Conservation (phyloP, 352 stramenopile genomes). For the Peronospora farinosa region DNA sequence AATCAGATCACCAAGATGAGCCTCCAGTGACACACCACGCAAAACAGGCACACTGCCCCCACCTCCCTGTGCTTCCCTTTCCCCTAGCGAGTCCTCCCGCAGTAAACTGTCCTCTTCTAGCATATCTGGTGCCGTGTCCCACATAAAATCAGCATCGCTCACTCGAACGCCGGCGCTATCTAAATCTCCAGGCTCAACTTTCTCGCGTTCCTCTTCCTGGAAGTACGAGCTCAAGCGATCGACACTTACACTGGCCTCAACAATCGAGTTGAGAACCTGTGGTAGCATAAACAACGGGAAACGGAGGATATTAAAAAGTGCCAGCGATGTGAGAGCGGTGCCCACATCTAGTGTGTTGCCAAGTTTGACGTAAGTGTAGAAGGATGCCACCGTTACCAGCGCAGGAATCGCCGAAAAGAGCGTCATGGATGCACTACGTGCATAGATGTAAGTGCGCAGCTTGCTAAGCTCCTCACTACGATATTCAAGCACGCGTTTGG, state of each 20-base stretch:
- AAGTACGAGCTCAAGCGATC: slow-evolving; percentile 55
- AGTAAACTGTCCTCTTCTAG: slow-evolving; percentile 29
- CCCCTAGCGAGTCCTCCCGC: slow-evolving; percentile 25
- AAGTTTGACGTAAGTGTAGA: slow-evolving; percentile 65
- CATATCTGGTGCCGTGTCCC: slow-evolving; percentile 43
- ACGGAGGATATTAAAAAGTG: slow-evolving; percentile 93
- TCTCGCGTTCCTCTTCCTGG: slow-evolving; percentile 52
- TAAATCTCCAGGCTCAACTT: slow-evolving; percentile 71
- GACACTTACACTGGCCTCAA: slow-evolving; percentile 83
- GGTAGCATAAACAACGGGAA: slow-evolving; percentile 97
- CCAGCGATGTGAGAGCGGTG: slow-evolving; percentile 82
- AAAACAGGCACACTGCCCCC: slow-evolving; percentile 29
- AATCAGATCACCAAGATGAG: slow-evolving; percentile 49
- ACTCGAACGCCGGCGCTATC: slow-evolving; percentile 38
- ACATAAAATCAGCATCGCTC: slow-evolving; percentile 51
- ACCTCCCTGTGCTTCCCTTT: slow-evolving; percentile 14
- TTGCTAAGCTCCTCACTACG: slow-evolving; percentile 70
- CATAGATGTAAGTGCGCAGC: slow-evolving; percentile 62
- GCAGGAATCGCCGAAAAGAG: slow-evolving; percentile 86
- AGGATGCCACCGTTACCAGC: slow-evolving; percentile 89
- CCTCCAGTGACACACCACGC: slow-evolving; percentile 58
- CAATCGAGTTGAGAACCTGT: slow-evolving; percentile 91
- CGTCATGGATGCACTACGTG: slow-evolving; percentile 44
- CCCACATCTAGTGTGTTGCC: slow-evolving; percentile 90
- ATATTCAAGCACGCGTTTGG: slow-evolving; percentile 48